phyloP scores from a whole-genome alignment of 169 alveolate genomes.

The Cystoisospora suis region DNA sequence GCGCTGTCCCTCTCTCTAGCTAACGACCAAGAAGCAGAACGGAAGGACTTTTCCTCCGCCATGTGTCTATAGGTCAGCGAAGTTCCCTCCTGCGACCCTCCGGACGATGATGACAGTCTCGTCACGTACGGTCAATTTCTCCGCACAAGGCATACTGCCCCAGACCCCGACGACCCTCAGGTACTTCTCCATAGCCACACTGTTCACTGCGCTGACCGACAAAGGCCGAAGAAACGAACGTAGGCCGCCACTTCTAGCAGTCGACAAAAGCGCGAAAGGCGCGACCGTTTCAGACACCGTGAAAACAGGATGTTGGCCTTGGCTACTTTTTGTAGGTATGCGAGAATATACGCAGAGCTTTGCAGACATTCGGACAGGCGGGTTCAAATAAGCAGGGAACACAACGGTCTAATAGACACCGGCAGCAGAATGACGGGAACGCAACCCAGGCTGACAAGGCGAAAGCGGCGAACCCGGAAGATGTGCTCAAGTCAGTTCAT shows the following conservation, averaged over 20 bases:
- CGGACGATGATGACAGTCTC: background rate
- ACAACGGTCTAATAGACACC: background rate
- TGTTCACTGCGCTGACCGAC: background rate
- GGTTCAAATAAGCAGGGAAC: background rate
- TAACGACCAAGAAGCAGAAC: background rate
- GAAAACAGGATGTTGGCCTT: no score
- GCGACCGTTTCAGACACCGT: no score
- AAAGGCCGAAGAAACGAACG: background rate
- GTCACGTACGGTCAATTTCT: slow-evolving; percentile 11
- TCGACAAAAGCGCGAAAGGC: background rate
- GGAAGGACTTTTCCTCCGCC: background rate
- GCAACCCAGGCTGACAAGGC: background rate
- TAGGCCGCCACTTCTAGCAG: no score
- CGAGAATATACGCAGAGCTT: background rate
- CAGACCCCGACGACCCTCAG: background rate
- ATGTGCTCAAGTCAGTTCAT: background rate
- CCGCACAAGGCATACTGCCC: background rate
- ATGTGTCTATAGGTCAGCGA: background rate
- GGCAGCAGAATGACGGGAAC: background rate
- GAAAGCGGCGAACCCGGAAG: background rate
- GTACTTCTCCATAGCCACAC: background rate
- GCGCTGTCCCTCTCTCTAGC: no score
- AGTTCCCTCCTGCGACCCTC: background rate
- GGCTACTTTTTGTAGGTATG: background rate
- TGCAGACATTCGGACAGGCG: slow-evolving; percentile 17